Percentiles rank a stretch among this genome's conserved stretches.
Conservation (phyloP, 805 yeast species). For the Wickerhamomyces canadensis region DNA sequence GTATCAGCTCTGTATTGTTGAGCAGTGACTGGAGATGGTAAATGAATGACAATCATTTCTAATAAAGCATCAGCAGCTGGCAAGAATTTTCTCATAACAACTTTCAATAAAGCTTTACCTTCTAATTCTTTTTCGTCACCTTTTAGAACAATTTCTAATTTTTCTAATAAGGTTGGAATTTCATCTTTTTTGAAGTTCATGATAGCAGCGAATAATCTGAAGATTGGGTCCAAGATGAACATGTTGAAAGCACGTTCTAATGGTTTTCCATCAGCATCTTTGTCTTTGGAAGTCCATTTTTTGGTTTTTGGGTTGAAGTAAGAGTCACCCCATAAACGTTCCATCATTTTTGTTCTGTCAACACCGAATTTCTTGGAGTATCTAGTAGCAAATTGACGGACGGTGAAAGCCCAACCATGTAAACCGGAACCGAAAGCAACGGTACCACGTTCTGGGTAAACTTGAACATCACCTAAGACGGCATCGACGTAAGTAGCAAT, state of each 20-base stretch:
- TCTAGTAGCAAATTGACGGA: conserved; percentile 96
- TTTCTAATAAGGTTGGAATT: conserved; percentile 84
- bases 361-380: conserved; percentile 99
- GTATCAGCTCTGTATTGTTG: conserved; percentile 99
- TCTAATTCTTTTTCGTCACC: conserved; percentile 96
- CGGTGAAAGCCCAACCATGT: conserved; percentile 99
- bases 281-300: conserved; percentile 97
- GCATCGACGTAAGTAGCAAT: conserved; percentile 92
- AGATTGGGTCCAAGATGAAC: conserved; percentile 98
- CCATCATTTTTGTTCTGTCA: conserved; percentile 96
- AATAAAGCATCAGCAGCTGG: conserved; percentile 99
- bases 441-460: conserved; percentile 98
- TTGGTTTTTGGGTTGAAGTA: conserved; percentile 99
- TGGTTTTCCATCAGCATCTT: conserved; percentile 90
- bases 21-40: conserved; percentile 99
- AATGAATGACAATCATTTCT: conserved; percentile 97
- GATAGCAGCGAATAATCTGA: conserved; percentile 93
- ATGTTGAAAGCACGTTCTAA: conserved; percentile 99
- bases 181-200: conserved; percentile 99
- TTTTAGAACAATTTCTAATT: conserved; percentile 91
- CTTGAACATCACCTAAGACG: conserved; percentile 93
- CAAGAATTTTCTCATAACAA: conserved; percentile 98
- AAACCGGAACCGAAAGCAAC: conserved; percentile 99
- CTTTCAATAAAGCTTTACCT: conserved; percentile 97
- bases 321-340: conserved; percentile 99